Base-by-base conservation (phyloP, 129 eudicot species). In the Kitagawia praeruptora region DNA sequence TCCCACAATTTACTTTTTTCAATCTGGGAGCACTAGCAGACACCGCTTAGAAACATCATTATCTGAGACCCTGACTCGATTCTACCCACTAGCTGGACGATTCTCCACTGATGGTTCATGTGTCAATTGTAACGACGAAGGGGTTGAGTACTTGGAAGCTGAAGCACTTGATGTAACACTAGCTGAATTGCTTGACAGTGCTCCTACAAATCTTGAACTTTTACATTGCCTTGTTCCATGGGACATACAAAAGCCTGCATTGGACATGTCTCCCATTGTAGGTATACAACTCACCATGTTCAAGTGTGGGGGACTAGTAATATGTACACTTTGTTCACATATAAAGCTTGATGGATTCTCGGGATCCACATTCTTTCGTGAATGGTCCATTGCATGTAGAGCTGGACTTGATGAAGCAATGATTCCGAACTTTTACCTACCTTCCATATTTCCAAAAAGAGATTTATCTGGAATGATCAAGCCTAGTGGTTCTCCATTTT, bases 1-100 rank as follows among this genome's bases (percentile, higher is more conserved):
- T 5, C 81, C 74, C n/a, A 6, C 71, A 14, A 21, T 84, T 42
- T 73, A 53, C 78, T 81, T 76, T 53, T 84, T 77, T 6, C 21
- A 46, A 2, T 71, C 75, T 61, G 12, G 53, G 11, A 13, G 21
- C 38, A 27, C 28, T 18, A 28, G 19, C 69, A 58, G 34, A 44
- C 37, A 34, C 28, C 63, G 37, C 13, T 44, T 85, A 41, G 42
- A 75, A 61, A 19, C 80, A 34, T 82, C 88, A 23, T 78, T 85
- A 13, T 75, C 88, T 0, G 39, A 42, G 53, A 40, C 77, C 39
- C 69, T 85, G 41, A 58, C 21, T 31, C 69, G 3, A 4, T 82
- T 48, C 42, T 79, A 79, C 56, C 88, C 88, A 2, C 39, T 85
- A 3, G 85, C 88, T 1, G 88, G 88, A 27, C 79, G 86, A 45